Conservation (phyloP, 257 asterid genomes). For the Paraleonurus japonicus region DNA sequence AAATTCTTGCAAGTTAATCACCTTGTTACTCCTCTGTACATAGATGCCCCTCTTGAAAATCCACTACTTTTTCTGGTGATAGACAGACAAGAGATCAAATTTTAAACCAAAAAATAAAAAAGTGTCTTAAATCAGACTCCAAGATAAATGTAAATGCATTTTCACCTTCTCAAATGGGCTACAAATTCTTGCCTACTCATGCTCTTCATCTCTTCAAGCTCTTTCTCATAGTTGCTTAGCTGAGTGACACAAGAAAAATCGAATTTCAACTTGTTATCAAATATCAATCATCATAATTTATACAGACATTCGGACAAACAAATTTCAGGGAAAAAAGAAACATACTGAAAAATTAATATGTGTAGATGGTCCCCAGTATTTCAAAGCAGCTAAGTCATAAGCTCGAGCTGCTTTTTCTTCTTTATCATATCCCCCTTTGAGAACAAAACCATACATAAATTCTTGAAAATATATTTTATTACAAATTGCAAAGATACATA, state of each 20-base stretch:
- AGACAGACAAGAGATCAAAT: neutral
- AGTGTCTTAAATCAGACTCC: neutral
- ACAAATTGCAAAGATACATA: neutral
- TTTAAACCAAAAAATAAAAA: neutral
- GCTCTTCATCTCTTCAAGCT: slow-evolving; percentile 71
- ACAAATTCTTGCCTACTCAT: slow-evolving; percentile 90
- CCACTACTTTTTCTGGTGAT: slow-evolving; percentile 82
- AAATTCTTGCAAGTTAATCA: slow-evolving; percentile 21
- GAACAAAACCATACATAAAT: neutral
- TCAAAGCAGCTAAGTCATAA: slow-evolving; percentile 88
- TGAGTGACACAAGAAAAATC: slow-evolving; percentile 19
- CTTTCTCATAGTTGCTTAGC: slow-evolving; percentile 66
- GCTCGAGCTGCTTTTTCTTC: slow-evolving; percentile 94
- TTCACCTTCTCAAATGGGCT: slow-evolving; percentile 85
- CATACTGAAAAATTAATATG: slow-evolving; percentile 78
- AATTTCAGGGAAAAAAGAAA: neutral
- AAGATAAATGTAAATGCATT: neutral
- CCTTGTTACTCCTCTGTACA: slow-evolving; percentile 95
- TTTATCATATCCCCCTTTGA: slow-evolving; percentile 79
- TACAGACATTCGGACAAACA: neutral
- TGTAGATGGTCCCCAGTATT: slow-evolving; percentile 88
- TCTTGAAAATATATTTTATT: neutral
- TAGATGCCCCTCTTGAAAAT: slow-evolving; percentile 87
- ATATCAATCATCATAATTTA: neutral
- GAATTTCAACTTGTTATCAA: neutral